Conservation (phyloP, 2,329 filamentous ascomycete species). For the Biscogniauxia sp. region DNA sequence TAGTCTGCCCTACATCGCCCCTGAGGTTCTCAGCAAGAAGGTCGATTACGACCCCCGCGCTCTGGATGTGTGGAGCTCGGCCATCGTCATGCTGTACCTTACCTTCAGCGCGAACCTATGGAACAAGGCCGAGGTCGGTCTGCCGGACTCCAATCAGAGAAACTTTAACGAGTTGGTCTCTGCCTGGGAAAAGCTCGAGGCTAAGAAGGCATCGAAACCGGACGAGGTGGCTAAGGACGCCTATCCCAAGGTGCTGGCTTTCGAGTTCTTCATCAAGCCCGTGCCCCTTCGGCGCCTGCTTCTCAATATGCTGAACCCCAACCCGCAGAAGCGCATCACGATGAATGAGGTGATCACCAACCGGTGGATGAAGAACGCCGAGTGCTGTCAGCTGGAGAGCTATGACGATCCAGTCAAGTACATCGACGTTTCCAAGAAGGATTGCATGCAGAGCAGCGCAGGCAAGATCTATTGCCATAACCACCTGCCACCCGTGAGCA, state of each 20-base stretch:
- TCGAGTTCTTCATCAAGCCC: conserved; percentile 65
- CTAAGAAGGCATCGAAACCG: conserved; percentile 42
- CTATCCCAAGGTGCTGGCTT: conserved; percentile 63
- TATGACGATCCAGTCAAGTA: conserved; percentile 59
- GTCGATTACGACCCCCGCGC: conserved; percentile 68
- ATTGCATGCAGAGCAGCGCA: conserved; percentile 39
- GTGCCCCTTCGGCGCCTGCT: conserved; percentile 68
- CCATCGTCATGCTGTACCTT: conserved; percentile 78
- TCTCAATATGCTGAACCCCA: conserved; percentile 78
- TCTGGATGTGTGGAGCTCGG: conserved; percentile 83
- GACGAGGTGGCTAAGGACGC: conserved; percentile 52
- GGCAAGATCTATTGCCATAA: conserved; percentile 59
- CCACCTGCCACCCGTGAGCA: conserved; percentile 50
- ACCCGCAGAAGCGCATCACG: conserved; percentile 67
- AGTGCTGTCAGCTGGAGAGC: conserved; percentile 74
- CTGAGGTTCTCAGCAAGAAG: conserved; percentile 73
- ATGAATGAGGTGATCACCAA: conserved; percentile 68
- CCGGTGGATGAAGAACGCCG: conserved; percentile 70
- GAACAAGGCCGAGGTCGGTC: conserved; percentile 58
- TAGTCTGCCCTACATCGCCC: conserved; percentile 82
- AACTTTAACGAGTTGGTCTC: conserved; percentile 64
- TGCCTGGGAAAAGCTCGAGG: conserved; percentile 69
- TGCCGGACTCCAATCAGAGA: conserved; percentile 35
- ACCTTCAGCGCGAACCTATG: conserved; percentile 72
- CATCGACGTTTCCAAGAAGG: conserved; percentile 62